Percentiles rank a stretch among this genome's conserved stretches.
These are phyloP conservation scores for Aquilaria yunnanensis DNA, from an alignment of 345 rosid genomes.

Conservation along the genomic window DNA sequence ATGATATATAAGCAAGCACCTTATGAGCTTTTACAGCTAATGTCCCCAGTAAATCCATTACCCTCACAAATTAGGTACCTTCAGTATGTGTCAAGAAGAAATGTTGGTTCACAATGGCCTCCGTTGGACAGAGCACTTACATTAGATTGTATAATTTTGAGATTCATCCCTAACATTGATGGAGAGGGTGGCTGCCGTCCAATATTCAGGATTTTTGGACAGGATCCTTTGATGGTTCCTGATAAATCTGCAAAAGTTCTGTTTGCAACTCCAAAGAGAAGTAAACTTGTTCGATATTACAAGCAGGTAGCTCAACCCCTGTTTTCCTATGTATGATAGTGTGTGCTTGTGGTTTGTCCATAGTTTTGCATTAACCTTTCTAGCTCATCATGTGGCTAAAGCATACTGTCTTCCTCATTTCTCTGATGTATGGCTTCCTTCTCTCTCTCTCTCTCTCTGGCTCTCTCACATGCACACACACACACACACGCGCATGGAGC, in stretches of 20 bases:
- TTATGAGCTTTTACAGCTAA: slow-evolving; percentile 54
- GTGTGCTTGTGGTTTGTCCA: slow-evolving; percentile 1
- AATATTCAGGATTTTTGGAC: slow-evolving; percentile 68
- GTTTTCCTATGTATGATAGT: slow-evolving; percentile 11
- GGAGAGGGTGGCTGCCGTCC: slow-evolving; percentile 71
- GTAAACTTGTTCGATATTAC: slow-evolving; percentile 45
- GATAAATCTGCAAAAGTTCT: slow-evolving; percentile 59
- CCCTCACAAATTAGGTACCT: slow-evolving; percentile 83
- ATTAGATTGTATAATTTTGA: slow-evolving; percentile 56
- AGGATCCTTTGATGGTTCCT: slow-evolving; percentile 53
- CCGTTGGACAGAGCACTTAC: slow-evolving; percentile 63
- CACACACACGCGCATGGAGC: too few species aligned
- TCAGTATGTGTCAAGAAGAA: slow-evolving; percentile 68
- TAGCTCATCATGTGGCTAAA: neutral
- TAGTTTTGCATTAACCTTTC: neutral
- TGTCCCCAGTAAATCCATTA: slow-evolving; percentile 56
- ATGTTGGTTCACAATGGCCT: slow-evolving; percentile 61
- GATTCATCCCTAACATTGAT: slow-evolving; percentile 51
- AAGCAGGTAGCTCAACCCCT: slow-evolving; percentile 44
- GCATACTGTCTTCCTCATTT: neutral
- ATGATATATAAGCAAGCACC: slow-evolving; percentile 76
- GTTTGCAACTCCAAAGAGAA: slow-evolving; percentile 55
- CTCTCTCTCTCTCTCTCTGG: neutral
- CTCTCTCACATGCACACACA: too few species aligned
- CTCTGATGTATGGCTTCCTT: slow-evolving; percentile 11